These are phyloP conservation scores for Monosporascus sp. DNA, from an alignment of 2,329 filamentous ascomycete genomes.

Conservation along the genomic window DNA sequence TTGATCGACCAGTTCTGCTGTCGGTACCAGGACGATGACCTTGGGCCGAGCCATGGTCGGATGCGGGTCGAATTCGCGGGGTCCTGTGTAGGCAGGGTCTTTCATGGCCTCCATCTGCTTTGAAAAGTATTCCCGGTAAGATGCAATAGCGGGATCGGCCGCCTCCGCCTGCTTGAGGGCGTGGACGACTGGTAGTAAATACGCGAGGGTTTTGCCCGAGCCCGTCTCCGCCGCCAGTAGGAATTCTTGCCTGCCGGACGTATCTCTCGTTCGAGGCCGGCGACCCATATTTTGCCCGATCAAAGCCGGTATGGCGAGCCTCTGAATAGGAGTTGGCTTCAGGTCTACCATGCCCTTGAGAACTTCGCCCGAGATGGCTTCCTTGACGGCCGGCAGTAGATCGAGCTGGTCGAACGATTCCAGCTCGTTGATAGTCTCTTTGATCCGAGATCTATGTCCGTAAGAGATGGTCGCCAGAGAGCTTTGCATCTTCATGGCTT, in stretches of 20 bases:
- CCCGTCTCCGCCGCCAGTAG: slow-evolving; percentile 93
- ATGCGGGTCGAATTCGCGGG: slow-evolving; percentile 63
- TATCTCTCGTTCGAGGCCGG: slow-evolving; percentile 25
- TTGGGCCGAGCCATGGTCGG: slow-evolving; percentile 73
- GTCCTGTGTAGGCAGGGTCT: slow-evolving; percentile 49
- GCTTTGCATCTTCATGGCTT: slow-evolving; percentile 92
- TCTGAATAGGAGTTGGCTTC: slow-evolving; percentile 82
- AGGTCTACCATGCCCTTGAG: slow-evolving; percentile 70
- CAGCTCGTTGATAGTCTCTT: slow-evolving; percentile 48
- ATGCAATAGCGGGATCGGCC: slow-evolving; percentile 51
- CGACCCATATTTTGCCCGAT: slow-evolving; percentile 50
- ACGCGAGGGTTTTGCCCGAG: slow-evolving; percentile 93
- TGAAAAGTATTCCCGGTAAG: slow-evolving; percentile 50
- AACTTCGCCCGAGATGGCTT: slow-evolving; percentile 67
- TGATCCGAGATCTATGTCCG: slow-evolving; percentile 45
- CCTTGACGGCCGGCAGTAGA: slow-evolving; percentile 65
- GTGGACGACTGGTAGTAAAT: slow-evolving; percentile 79
- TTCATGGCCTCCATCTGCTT: slow-evolving; percentile 53
- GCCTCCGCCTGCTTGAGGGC: slow-evolving; percentile 74
- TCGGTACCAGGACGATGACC: slow-evolving; percentile 83
- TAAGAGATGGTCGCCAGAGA: slow-evolving; percentile 74
- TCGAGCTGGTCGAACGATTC: slow-evolving; percentile 79
- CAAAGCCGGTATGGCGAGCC: slow-evolving; percentile 78
- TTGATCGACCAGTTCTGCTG: slow-evolving; percentile 85
- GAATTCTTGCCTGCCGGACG: slow-evolving; percentile 48